Conservation (phyloP, 805 yeast genomes). For the Ascoidea tarda region DNA sequence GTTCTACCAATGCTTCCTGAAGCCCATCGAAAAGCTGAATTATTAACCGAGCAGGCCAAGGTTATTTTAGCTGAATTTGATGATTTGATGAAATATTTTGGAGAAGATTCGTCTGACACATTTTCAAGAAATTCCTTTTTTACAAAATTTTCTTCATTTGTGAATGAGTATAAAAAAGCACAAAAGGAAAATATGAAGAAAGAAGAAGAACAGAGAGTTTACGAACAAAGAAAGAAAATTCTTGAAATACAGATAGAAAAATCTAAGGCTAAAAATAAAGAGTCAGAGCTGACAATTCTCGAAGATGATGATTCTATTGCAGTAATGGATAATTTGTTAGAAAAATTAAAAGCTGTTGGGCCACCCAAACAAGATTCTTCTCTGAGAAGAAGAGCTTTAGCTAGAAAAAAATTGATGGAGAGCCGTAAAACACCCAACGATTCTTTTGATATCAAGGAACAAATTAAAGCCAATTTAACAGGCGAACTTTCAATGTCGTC, state of each 20-base stretch:
- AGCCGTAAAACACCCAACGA: background rate
- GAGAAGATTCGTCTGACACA: constrained; percentile 73
- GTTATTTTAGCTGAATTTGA: constrained; percentile 53
- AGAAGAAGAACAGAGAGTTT: constrained; percentile 70
- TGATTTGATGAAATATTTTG: constrained; percentile 66
- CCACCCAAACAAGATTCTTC: constrained; percentile 49
- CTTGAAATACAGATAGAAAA: constrained; percentile 32
- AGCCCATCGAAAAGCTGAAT: constrained; percentile 57
- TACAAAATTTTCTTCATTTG: constrained; percentile 65
- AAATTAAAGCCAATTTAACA: background rate
- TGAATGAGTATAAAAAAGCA: constrained; percentile 67
- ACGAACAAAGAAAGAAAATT: constrained; percentile 62
- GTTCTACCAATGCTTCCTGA: constrained; percentile 57
- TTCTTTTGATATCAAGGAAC: background rate
- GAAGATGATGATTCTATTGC: constrained; percentile 3
- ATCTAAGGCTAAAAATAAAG: constrained; percentile 3
- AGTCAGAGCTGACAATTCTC: background rate
- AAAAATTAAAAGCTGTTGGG: constrained; percentile 49
- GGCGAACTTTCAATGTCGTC: background rate
- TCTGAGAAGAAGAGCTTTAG: constrained; percentile 58
- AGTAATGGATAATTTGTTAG: constrained; percentile 78
- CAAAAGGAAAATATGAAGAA: constrained; percentile 61
- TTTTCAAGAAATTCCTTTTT: constrained; percentile 59
- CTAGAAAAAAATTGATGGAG: constrained; percentile 46
- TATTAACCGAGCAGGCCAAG: constrained; percentile 48